Conservation (phyloP, 2,329 filamentous ascomycete species). For the Aspergillus cejpii region DNA sequence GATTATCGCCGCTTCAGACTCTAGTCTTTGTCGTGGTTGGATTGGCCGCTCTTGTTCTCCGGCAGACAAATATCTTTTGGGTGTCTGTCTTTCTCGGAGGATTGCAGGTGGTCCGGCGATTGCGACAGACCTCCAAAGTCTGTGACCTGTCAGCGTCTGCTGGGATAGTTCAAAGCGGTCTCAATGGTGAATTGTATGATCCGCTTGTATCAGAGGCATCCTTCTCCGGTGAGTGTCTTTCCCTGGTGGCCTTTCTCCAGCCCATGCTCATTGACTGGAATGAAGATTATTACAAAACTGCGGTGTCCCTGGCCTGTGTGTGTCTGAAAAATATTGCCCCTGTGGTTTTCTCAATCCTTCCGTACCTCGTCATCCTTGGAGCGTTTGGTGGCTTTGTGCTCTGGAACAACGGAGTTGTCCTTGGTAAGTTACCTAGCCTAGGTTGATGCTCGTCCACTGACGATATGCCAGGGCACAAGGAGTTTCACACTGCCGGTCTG, state of each 20-base stretch:
- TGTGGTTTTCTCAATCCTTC: conserved; percentile 38
- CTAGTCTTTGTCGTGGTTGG: conserved; percentile 52
- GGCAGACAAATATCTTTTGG: conserved; percentile 98
- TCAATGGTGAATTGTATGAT: conserved; percentile 44
- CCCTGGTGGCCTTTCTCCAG: not conserved
- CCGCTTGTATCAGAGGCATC: conserved; percentile 44
- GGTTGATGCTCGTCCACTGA: not conserved
- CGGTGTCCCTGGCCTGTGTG: conserved; percentile 59
- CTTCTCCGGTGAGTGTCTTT: conserved; percentile 41
- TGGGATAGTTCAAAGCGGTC: conserved; percentile 29
- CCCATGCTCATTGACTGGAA: conserved; percentile 19
- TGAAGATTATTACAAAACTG: conserved; percentile 45
- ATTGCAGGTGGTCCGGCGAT: conserved; percentile 36
- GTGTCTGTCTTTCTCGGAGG: conserved; percentile 51
- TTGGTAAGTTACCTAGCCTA: conserved; percentile 52
- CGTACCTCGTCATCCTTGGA: conserved; percentile 56
- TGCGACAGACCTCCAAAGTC: conserved; percentile 26
- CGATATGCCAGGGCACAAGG: conserved; percentile 68
- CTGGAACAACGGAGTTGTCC: conserved; percentile 87
- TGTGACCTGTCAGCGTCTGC: conserved; percentile 23
- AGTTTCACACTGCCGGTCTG: conserved; percentile 83
- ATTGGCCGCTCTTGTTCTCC: conserved; percentile 62
- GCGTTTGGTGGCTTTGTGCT: conserved; percentile 68
- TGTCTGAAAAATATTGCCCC: conserved; percentile 41
- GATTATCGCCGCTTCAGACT: conserved; percentile 20